Conservation (phyloP, 768 basidiomycete genomes). For the Mycena rosella region DNA sequence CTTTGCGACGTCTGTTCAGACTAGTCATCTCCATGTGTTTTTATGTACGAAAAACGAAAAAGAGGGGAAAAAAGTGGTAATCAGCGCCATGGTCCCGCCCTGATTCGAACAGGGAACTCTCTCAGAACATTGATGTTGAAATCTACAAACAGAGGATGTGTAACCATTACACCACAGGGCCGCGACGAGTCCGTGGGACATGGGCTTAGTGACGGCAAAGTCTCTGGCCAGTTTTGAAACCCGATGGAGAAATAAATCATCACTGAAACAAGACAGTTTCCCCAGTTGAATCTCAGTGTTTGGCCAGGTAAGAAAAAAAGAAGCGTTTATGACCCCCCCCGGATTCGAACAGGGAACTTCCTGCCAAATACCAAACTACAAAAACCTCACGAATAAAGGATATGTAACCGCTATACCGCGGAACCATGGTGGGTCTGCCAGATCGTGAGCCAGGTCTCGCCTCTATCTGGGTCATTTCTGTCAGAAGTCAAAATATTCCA, state of each 20-base stretch:
- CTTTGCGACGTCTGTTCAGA: no score
- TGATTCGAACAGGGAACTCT: conserved; percentile 8
- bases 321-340: background rate
- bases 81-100: background rate
- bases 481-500: no score
- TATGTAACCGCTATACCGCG: conserved; percentile 6
- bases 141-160: background rate
- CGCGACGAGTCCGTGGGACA: background rate
- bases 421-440: background rate
- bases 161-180: conserved; percentile 10
- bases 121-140: background rate
- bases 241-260: no score
- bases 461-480: no score
- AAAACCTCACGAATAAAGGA: background rate
- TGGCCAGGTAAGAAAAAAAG: no score
- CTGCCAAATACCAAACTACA: background rate
- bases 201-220: no score
- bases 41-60: background rate
- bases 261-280: no score
- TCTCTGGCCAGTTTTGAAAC: no score
- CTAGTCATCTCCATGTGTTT: no score
- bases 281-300: no score
- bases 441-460: no score
- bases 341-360: background rate
- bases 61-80: background rate